phyloP scores from a whole-genome alignment of 1,284 basidiomycete species.

The Macrocystidia cucumis region DNA sequence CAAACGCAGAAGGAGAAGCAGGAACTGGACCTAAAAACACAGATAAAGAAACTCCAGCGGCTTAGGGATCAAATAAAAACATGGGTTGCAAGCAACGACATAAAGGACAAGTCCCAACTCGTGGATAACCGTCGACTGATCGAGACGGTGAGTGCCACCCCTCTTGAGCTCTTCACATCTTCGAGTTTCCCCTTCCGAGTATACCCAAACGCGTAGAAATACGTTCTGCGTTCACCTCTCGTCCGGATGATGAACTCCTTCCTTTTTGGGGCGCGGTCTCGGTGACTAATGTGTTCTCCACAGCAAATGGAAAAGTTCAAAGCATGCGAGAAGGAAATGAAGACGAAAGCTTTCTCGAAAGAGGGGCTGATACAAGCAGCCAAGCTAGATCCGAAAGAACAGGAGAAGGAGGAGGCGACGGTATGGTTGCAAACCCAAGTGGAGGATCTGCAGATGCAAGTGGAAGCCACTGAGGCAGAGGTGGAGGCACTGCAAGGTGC shows the following conservation, averaged over 20 bases:
- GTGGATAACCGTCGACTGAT: conserved; percentile 94
- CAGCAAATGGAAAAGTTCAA: conserved; percentile 99
- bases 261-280: conserved; percentile 13
- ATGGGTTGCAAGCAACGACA: conserved; percentile 97
- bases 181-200: background rate
- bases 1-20: conserved; percentile 97
- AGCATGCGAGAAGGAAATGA: conserved; percentile 99
- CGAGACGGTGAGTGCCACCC: conserved; percentile 92
- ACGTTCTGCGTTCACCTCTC: conserved; percentile 8
- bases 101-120: conserved; percentile 96
- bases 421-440: conserved; percentile 84
- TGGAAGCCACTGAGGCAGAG: conserved; percentile 94
- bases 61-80: conserved; percentile 99
- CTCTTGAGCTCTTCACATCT: background rate
- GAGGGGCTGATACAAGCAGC: conserved; percentile 94
- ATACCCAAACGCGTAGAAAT: conserved; percentile 8
- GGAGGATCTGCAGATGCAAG: conserved; percentile 90
- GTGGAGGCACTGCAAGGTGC: conserved; percentile 82
- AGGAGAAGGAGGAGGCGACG: conserved; percentile 90
- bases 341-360: conserved; percentile 99
- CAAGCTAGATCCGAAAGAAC: conserved; percentile 93
- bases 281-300: conserved; percentile 9
- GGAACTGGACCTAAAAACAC: conserved; percentile 91
- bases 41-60: conserved; percentile 99
- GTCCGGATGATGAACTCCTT: conserved; percentile 4